Conservation (phyloP, 2,329 filamentous ascomycete species). For the Coniella lustricola region DNA sequence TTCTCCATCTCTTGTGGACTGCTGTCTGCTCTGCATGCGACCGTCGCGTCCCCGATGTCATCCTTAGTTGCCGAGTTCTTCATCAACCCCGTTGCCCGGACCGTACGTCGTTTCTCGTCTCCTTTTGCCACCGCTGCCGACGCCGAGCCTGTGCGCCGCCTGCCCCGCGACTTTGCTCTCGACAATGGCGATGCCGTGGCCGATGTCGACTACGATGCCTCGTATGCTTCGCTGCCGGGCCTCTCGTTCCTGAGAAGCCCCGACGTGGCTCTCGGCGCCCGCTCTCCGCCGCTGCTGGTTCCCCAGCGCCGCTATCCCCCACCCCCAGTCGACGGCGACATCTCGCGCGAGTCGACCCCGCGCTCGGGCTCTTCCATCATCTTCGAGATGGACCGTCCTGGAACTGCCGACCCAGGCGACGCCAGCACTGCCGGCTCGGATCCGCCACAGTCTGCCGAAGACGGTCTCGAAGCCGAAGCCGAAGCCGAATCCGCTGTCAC, state of each 20-base stretch:
- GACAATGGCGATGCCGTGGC: slow-evolving; percentile 20
- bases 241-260: slow-evolving; percentile 16
- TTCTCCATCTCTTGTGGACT: neutral
- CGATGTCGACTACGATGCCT: slow-evolving; percentile 19
- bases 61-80: slow-evolving; percentile 58
- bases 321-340: slow-evolving; percentile 1
- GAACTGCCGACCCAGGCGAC: slow-evolving; percentile 14
- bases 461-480: slow-evolving; percentile 25
- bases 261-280: slow-evolving; percentile 14
- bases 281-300: slow-evolving; percentile 14
- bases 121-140: slow-evolving; percentile 27
- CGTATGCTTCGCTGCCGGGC: slow-evolving; percentile 8
- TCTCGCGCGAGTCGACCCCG: slow-evolving; percentile 4
- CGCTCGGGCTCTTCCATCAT: slow-evolving; percentile 4
- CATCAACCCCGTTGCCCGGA: slow-evolving; percentile 59
- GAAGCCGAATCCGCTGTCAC: slow-evolving; percentile 19
- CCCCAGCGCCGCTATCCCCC: slow-evolving; percentile 9
- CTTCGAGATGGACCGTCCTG: slow-evolving; percentile 10
- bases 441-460: slow-evolving; percentile 12
- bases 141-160: slow-evolving; percentile 28
- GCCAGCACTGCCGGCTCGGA: slow-evolving; percentile 10
- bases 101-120: slow-evolving; percentile 52
- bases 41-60: slow-evolving; percentile 39
- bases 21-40: neutral
- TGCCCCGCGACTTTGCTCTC: slow-evolving; percentile 6